Conservation (phyloP, 805 yeast genomes). For the Starmerella asiatica region DNA sequence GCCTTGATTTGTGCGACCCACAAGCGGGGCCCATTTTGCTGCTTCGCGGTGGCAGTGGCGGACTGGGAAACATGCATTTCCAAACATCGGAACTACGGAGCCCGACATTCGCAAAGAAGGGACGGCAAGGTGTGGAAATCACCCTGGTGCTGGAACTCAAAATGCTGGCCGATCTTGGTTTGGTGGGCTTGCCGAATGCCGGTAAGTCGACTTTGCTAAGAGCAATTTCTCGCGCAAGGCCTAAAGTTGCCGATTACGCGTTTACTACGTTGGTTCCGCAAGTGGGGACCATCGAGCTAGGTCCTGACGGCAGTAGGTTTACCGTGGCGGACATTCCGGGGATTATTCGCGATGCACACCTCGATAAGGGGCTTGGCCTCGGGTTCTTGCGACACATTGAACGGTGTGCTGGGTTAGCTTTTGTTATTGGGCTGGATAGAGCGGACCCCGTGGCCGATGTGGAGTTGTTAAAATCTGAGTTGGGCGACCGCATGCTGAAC, state of each 20-base stretch:
- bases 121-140: slow-evolving; percentile 55
- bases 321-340: slow-evolving; percentile 98
- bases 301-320: slow-evolving; percentile 42
- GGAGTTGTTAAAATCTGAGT: slow-evolving; percentile 47
- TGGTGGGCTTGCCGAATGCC: slow-evolving; percentile 93
- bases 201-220: slow-evolving; percentile 84
- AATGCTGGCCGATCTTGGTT: slow-evolving; percentile 79
- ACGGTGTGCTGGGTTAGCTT: slow-evolving; percentile 77
- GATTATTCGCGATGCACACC: slow-evolving; percentile 72
- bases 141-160: slow-evolving; percentile 71
- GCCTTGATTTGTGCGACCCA: slow-evolving; percentile 55
- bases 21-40: slow-evolving; percentile 49
- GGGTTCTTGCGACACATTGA: slow-evolving; percentile 88
- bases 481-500: slow-evolving; percentile 50
- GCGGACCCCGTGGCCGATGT: slow-evolving; percentile 54
- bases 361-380: slow-evolving; percentile 80
- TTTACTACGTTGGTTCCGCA: slow-evolving; percentile 89
- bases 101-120: slow-evolving; percentile 76
- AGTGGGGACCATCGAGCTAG: slow-evolving; percentile 67
- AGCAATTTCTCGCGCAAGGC: slow-evolving; percentile 78
- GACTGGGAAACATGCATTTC: slow-evolving; percentile 94
- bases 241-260: slow-evolving; percentile 92
- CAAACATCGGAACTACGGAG: slow-evolving; percentile 69
- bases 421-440: slow-evolving; percentile 67
- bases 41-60: slow-evolving; percentile 81